Evolutionary conservation across 805 yeast genomes (phyloP), one percentile per base, ranked within the genome.

Genomic region (Alloascoidea hylecoeti): DNA sequence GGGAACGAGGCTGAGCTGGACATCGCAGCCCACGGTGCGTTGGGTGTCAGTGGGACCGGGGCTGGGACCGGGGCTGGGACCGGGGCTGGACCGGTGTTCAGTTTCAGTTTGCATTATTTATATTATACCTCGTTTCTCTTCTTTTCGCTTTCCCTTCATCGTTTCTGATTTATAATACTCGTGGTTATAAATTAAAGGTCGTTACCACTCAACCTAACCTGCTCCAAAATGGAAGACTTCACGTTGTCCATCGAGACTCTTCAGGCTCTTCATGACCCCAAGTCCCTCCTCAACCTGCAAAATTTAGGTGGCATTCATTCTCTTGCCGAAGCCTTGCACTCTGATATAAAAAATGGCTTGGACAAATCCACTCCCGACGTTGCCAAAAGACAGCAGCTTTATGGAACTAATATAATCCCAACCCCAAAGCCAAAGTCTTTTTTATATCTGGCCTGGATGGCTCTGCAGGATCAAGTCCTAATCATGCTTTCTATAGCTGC

Each of bases 381-480:
- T 9, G 30, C 30, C n/a, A 39, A 46, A 3, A 61, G 95, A 39
- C 45, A 45, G 1, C 43, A 49, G n/a, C 57, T 54, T 4, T 92
- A 72, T 54, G 95, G 95, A 16, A 59, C 55, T 14, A 92, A 92
- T 53, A 56, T 50, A 16, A 55, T 92, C 15, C 97, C 97, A 0
- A 77, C 72, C 41, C 70, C 70, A 46, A 63, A 70, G n/a, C 67
- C 78, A 5, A 83, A 81, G 50, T 64, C 84, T 1, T 77, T 92
- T 44, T 60, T 78, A 35, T 49, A 53, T 42, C 64, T 92, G 33
- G 77, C 92, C 46, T 74, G 70, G 63, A 83, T 81, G 48, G 96
- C 96, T 2, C 61, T 92, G 61, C 77, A 88, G 42, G 99, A 92
- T 56, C 84, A 86, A 56, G 94, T 92, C 15, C 67, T 94, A 56